Conservation (phyloP, 2,329 filamentous ascomycete genomes). For the Colletotrichum cordylinicola region DNA sequence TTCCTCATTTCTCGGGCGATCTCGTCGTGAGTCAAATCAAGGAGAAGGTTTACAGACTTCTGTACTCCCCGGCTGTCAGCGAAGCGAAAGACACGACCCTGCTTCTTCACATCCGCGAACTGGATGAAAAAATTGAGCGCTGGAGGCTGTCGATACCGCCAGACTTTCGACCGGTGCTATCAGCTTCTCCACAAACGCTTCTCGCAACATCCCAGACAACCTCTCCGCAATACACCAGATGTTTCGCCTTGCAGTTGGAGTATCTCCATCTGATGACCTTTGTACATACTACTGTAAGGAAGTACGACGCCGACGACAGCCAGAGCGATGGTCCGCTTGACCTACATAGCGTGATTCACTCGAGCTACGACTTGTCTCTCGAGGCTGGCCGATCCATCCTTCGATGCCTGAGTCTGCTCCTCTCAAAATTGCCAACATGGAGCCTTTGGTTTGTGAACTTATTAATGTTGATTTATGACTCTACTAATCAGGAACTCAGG, state of each 20-base stretch:
- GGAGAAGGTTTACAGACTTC: not conserved
- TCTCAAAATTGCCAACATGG: not conserved
- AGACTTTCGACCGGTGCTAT: constrained; percentile 8
- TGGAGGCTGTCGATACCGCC: constrained; percentile 32
- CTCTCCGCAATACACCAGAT: not conserved
- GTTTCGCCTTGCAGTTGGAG: constrained; percentile 22
- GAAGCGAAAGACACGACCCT: not conserved
- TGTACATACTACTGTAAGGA: constrained; percentile 25
- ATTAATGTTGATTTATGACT: not conserved
- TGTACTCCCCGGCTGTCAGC: not conserved
- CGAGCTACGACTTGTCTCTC: constrained; percentile 26
- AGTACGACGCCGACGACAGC: constrained; percentile 15
- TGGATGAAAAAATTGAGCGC: constrained; percentile 36
- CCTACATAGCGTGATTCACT: constrained; percentile 27
- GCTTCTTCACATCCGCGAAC: constrained; percentile 28
- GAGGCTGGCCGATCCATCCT: constrained; percentile 27
- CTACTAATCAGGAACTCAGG: not conserved
- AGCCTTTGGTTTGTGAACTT: not conserved
- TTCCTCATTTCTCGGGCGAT: not conserved
- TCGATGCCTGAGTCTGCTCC: not conserved
- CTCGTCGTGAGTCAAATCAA: not conserved
- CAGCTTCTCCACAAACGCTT: not conserved
- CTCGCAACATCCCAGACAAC: not conserved
- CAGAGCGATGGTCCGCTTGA: constrained; percentile 15
- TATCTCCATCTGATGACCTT: constrained; percentile 23